These are phyloP conservation scores for Neoboletus subvelutipes DNA, from an alignment of 768 basidiomycete species.

Conservation along the genomic window DNA sequence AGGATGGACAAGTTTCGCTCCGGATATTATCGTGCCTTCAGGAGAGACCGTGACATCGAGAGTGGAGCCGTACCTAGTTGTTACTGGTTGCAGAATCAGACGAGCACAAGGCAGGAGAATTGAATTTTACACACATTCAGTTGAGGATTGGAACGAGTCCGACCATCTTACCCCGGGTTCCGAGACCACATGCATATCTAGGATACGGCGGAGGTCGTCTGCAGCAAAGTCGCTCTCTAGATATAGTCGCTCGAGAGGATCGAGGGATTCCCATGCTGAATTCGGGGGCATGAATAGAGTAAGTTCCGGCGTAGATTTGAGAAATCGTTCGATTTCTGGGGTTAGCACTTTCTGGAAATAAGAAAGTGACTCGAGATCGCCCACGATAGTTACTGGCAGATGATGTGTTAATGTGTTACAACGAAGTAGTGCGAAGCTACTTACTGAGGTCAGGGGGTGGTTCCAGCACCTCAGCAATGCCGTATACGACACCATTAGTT, in stretches of 20 bases:
- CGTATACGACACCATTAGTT: slow-evolving; percentile 76
- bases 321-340: slow-evolving; percentile 49
- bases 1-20: slow-evolving; percentile 61
- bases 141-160: slow-evolving; percentile 52
- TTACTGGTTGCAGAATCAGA: slow-evolving; percentile 49
- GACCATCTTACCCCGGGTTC: slow-evolving; percentile 63
- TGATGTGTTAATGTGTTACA: neutral
- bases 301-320: slow-evolving; percentile 68
- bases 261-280: slow-evolving; percentile 76
- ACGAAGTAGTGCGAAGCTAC: slow-evolving; percentile 24
- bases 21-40: slow-evolving; percentile 55
- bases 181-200: slow-evolving; percentile 74
- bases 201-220: slow-evolving; percentile 73
- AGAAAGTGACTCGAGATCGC: slow-evolving; percentile 57
- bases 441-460: slow-evolving; percentile 74
- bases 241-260: slow-evolving; percentile 79
- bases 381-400: slow-evolving; percentile 56
- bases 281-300: slow-evolving; percentile 90
- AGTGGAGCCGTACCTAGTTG: slow-evolving; percentile 62
- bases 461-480: slow-evolving; percentile 70
- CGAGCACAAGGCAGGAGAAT: neutral
- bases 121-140: slow-evolving; percentile 49
- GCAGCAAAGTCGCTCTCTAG: slow-evolving; percentile 85
- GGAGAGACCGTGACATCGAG: slow-evolving; percentile 59
- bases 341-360: slow-evolving; percentile 77